Conservation (phyloP, 164 flowering plant genomes). For the Kingdonia uniflora region DNA sequence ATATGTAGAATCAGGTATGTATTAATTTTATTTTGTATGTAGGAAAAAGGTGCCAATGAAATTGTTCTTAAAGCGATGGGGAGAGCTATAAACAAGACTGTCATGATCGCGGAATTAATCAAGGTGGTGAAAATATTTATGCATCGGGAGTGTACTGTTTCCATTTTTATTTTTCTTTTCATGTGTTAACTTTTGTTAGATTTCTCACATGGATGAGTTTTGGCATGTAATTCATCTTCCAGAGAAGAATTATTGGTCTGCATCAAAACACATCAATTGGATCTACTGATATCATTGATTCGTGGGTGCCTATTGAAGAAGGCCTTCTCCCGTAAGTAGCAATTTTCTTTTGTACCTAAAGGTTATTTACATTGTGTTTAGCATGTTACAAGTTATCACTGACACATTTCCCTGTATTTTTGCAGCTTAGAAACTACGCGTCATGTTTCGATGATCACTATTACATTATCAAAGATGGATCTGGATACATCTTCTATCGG, state of each 20-base stretch:
- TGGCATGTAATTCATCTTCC: slow-evolving; percentile 1
- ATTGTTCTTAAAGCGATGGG: slow-evolving; percentile 69
- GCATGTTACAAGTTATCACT: neutral
- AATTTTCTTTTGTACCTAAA: neutral
- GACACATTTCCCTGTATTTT: neutral
- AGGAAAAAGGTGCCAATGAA: slow-evolving; percentile 47
- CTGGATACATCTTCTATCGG: slow-evolving; percentile 16
- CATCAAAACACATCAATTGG: slow-evolving; percentile 48
- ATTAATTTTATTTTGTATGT: neutral
- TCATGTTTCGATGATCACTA: slow-evolving; percentile 45
- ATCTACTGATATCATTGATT: slow-evolving; percentile 48
- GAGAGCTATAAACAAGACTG: slow-evolving; percentile 61
- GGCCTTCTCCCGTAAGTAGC: slow-evolving; percentile 51
- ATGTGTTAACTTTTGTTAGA: neutral
- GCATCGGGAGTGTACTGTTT: neutral
- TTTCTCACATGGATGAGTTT: neutral
- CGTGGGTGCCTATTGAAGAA: slow-evolving; percentile 58
- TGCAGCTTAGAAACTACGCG: slow-evolving; percentile 49
- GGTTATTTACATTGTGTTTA: neutral
- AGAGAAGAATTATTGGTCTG: slow-evolving; percentile 53
- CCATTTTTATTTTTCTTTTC: neutral
- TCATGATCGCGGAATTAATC: slow-evolving; percentile 50
- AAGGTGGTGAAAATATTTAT: slow-evolving; percentile 25
- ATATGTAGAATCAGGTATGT: neutral
- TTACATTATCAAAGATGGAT: slow-evolving; percentile 42